These are phyloP conservation scores for Sonneratia caseolaris DNA, from an alignment of 345 rosid species.

Conservation along the genomic window DNA sequence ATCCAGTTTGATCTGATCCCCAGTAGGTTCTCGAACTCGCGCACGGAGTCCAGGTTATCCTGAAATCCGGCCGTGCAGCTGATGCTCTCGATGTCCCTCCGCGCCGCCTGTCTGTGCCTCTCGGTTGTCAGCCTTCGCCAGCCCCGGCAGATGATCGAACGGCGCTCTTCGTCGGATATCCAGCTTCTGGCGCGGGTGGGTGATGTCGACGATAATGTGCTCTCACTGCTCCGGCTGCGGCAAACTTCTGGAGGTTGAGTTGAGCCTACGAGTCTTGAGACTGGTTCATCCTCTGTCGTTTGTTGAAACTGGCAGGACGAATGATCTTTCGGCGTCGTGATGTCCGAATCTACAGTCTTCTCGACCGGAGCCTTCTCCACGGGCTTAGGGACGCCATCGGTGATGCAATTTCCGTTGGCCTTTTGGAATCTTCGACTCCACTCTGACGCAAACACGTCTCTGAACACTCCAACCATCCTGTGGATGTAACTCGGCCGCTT, in stretches of 20 bases:
- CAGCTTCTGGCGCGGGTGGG: neutral
- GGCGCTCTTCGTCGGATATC: neutral
- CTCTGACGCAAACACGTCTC: too few species aligned
- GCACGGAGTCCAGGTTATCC: neutral
- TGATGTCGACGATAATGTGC: neutral
- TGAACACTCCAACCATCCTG: too few species aligned
- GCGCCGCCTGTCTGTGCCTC: neutral
- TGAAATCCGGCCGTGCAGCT: neutral
- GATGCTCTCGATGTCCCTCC: neutral
- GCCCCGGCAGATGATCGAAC: neutral
- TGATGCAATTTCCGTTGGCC: too few species aligned
- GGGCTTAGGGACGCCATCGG: too few species aligned
- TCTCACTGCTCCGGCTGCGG: too few species aligned
- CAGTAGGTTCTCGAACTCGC: neutral
- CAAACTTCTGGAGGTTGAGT: neutral
- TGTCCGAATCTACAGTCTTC: too few species aligned
- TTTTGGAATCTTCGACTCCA: too few species aligned
- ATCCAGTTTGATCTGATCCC: neutral
- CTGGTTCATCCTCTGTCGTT: neutral
- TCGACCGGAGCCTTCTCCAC: too few species aligned
- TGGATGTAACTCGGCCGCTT: too few species aligned
- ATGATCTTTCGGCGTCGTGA: too few species aligned
- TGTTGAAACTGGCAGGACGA: too few species aligned
- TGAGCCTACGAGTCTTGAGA: neutral
- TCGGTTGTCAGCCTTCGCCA: neutral